Base-by-base conservation (phyloP, 805 yeast species). In the Kodamaea kaohsiungensis region DNA sequence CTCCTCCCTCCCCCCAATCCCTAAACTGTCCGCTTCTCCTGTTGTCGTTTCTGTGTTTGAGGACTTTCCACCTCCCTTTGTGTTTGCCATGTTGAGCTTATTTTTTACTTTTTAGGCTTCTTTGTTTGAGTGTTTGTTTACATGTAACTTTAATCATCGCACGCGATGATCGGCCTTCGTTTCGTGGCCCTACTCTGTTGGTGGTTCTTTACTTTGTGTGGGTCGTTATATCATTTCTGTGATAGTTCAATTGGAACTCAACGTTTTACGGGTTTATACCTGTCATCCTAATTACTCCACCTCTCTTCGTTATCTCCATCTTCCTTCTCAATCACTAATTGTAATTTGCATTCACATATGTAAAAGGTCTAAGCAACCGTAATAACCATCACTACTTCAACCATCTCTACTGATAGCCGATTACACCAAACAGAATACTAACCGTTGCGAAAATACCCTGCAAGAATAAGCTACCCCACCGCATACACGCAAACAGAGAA, bases 61-160 rank as follows among this genome's bases (percentile, higher is more conserved):
- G 45, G 42, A 7, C 25, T 19, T 40, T 40, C 45, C 19, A 16
- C 22, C 45, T 16, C 25, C 25, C 45, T 40, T 40, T 40, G 45
- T 40, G 45, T 22, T 17, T 17, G 42, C 42, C 42, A 7, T 16
- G 12, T 40, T 17, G 17, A 40, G 45, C 45, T 19, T 40, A 40
- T 40, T 40, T 16, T 40, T 40, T 40, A 15, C 22, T 22, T 38
- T 38, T 17, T 16, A 19, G 17, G 45, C 25, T 17, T 19, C 19
- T 40, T 22, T 40, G 45, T 40, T 40, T 40, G 45, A 17, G 45
- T 40, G 45, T 40, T 40, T 40, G 45, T 40, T 40, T 40, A 40
- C 19, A 6, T 40, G 19, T 16, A 19, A 40, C 45, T 17, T 16
- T 15, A 40, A 40, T 40, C 45, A 19, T 19, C 25, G 25, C 45